Evolutionary conservation across 108 stramenopile species (phyloP), one percentile per base, ranked within the genome.

Genomic region (Asterionellopsis glacialis): DNA sequence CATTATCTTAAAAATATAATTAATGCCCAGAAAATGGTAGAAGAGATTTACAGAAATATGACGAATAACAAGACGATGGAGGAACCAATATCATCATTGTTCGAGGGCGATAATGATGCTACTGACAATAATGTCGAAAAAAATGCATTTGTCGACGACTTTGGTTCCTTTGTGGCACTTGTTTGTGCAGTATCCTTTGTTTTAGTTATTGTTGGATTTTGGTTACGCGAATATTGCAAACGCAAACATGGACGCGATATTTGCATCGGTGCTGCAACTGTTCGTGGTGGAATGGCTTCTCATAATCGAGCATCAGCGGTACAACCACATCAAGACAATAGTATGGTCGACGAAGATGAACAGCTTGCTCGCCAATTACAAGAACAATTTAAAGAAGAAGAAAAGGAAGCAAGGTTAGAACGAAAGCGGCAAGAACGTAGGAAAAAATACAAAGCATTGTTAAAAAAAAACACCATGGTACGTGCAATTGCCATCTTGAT

Each of bases 381-480:
- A 48, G 38, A 33, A 6, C 40, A 9, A 49, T 15, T 18, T 49
- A 56, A 63, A 61, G 41, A 10, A 40, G 67, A 68, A 18, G 41
- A 40, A 22, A n/a, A 39, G 21, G 45, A 48, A 48, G 47, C 47
- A 4, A 48, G 47, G 5, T 19, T 48, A 16, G 47, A 19, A 16
- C 16, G 50, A 14, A 67, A 74, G 42, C 57, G 64, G 18, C 58
- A 74, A 45, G 71, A 78, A 48, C 67, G 76, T 3, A 63, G 59
- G 10, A 50, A 56, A 41, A 73, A 72, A 67, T 78, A 78, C 45
- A 44, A 65, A 42, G 42, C 43, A n/a, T 78, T 64, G 28, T 54
- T 78, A 43, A 57, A 51, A 39, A 66, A 67, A 14, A 72, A 50
- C 38, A 69, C 71, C 9, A 69, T 69, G 71, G 76, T 78, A 61